Conservation (phyloP, 2,329 filamentous ascomycete genomes). For the Alternaria infectoria region DNA sequence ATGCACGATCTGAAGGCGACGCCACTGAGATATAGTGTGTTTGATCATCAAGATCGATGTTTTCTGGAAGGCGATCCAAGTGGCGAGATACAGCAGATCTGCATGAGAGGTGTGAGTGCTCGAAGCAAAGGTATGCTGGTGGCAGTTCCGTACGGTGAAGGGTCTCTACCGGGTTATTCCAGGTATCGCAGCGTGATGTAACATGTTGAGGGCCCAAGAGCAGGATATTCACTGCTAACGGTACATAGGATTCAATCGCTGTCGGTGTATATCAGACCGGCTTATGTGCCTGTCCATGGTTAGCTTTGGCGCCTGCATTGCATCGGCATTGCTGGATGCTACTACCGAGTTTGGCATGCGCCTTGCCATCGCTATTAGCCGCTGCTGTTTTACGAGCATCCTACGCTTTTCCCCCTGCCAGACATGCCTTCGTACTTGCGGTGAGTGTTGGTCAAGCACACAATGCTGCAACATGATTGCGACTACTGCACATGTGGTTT, state of each 20-base stretch:
- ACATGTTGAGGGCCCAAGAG: not conserved
- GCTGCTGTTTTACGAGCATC: not conserved
- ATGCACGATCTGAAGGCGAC: not conserved
- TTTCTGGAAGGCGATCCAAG: not conserved
- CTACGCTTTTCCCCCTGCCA: not conserved
- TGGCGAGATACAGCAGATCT: not conserved
- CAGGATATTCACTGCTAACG: not conserved
- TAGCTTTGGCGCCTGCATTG: slow-evolving; percentile 1
- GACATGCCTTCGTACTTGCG: not conserved
- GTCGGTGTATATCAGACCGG: not conserved
- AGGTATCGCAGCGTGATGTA: not conserved
- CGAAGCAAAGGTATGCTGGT: not conserved
- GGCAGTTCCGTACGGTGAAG: not conserved
- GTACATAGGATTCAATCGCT: not conserved
- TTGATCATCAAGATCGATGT: not conserved
- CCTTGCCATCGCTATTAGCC: not conserved
- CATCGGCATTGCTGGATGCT: not conserved
- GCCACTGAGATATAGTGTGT: not conserved
- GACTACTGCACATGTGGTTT: not conserved
- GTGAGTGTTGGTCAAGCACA: not conserved
- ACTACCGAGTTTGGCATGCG: not conserved
- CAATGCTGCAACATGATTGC: not conserved
- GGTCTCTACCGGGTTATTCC: not conserved
- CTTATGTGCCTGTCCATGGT: not conserved
- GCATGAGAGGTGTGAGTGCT: not conserved